Base-by-base conservation (phyloP, 768 basidiomycete species). In the Psilocybe azurescens region DNA sequence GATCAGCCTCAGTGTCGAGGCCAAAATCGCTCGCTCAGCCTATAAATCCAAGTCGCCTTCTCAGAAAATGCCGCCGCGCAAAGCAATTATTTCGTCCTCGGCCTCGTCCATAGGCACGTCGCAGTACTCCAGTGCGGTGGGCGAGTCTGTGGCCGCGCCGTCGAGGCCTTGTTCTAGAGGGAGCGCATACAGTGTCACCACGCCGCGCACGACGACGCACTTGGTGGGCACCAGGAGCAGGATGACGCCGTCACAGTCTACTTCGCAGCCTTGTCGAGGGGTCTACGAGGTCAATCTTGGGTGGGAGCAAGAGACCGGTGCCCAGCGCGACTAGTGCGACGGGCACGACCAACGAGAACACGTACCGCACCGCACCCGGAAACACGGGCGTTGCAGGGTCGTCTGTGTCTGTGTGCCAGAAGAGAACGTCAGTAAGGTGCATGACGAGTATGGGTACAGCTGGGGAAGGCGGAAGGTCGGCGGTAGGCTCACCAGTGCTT, bases 281-380 rank as follows among this genome's bases (percentile, higher is more conserved):
- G 10, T 72, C 72, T 1, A 67, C 63, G 7, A 56, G 56, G 1
- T 67, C 66, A 0, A 29, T 60, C 1, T 62, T 58, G 0, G 60
- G 58, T 6, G 60, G 56, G 3, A 70, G 41, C 1, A 46, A 18
- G 30, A 29, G 66, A 14, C 56, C 66, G 3, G 53, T 56, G 18
- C 67, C 65, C 5, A 64, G 57, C 11, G 60, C 59, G 4, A 70
- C 70, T 3, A 67, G 58, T 8, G 63, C 70, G 36, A 67, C 70
- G 53, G 67, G 14, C 9, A 32, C 56, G 10, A 39, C 64, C 13
- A 67, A 63, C 48, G 61, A 62, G 8, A 62, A 65, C 10, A 67
- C 71, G 32, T 54, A 61, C 70, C 79, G 78, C 60, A 83, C 82
- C 3, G 80, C 83, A 0, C 47, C 36, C n/a, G n/a, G n/a, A n/a